These are phyloP conservation scores for Wickerhamiella sergipiensis DNA, from an alignment of 805 yeast species.

Conservation along the genomic window DNA sequence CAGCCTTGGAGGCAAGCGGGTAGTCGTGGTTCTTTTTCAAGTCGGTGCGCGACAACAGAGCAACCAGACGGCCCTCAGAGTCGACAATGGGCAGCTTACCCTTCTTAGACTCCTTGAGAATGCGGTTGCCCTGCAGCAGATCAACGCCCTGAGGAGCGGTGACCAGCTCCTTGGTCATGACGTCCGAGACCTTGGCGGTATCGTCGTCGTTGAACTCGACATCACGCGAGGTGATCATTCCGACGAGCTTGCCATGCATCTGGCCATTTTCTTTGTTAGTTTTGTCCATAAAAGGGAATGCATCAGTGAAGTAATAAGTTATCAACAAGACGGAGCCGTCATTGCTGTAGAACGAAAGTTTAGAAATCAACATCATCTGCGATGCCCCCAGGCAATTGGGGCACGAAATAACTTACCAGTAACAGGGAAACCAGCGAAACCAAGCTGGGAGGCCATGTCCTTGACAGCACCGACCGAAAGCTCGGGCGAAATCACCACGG, in stretches of 20 bases:
- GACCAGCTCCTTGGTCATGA: slow-evolving; percentile 83
- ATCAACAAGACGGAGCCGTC: slow-evolving; percentile 98
- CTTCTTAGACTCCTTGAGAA: slow-evolving; percentile 84
- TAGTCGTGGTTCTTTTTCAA: slow-evolving; percentile 87
- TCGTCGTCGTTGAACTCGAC: slow-evolving; percentile 83
- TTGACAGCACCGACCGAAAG: slow-evolving; percentile 72
- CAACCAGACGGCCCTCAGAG: slow-evolving; percentile 55
- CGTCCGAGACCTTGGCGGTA: slow-evolving; percentile 45
- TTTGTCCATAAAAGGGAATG: slow-evolving; percentile 13
- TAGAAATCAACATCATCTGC: slow-evolving; percentile 30
- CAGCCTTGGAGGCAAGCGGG: slow-evolving; percentile 92
- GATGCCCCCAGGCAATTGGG: slow-evolving; percentile 37
- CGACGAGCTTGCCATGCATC: slow-evolving; percentile 78
- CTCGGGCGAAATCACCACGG: slow-evolving; percentile 68
- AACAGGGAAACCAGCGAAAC: slow-evolving; percentile 97
- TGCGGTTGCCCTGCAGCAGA: slow-evolving; percentile 75
- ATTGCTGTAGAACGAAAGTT: slow-evolving; percentile 99
- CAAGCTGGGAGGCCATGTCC: slow-evolving; percentile 52
- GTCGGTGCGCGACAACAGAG: slow-evolving; percentile 89
- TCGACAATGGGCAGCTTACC: slow-evolving; percentile 96
- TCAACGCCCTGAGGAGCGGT: slow-evolving; percentile 75
- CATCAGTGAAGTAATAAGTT: slow-evolving; percentile 26
- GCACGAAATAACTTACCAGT: slow-evolving; percentile 73
- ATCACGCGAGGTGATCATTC: slow-evolving; percentile 95
- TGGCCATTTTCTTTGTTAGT: slow-evolving; percentile 58